phyloP scores from a whole-genome alignment of 108 stramenopile species.

The Skeletonema grethae region DNA sequence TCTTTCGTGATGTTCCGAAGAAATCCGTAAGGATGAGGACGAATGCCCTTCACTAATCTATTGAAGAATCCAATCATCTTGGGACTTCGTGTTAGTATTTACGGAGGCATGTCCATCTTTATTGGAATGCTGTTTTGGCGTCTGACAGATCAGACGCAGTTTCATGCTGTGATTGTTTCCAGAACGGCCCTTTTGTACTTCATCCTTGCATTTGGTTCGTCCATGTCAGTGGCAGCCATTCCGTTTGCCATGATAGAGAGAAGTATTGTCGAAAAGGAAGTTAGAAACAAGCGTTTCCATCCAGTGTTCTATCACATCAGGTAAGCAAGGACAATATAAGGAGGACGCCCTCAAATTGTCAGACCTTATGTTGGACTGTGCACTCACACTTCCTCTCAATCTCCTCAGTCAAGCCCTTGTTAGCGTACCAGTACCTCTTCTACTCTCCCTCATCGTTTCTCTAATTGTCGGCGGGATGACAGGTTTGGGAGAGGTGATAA shows the following conservation, averaged over 20 bases:
- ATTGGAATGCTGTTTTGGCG: slow-evolving; percentile 51
- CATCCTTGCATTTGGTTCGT: slow-evolving; percentile 66
- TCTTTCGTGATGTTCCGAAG: not conserved
- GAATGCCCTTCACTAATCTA: slow-evolving; percentile 53
- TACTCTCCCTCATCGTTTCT: slow-evolving; percentile 10
- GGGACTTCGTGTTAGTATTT: slow-evolving; percentile 59
- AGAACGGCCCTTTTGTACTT: slow-evolving; percentile 60
- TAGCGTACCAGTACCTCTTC: slow-evolving; percentile 11
- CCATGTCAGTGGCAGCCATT: slow-evolving; percentile 64
- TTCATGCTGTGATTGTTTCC: slow-evolving; percentile 31
- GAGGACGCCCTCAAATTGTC: too few relatives aligned
- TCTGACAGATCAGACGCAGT: slow-evolving; percentile 34
- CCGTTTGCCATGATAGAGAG: slow-evolving; percentile 72
- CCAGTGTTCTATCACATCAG: slow-evolving; percentile 21
- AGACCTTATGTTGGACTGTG: too few relatives aligned
- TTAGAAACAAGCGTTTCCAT: slow-evolving; percentile 40
- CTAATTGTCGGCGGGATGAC: slow-evolving; percentile 12
- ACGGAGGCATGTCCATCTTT: slow-evolving; percentile 42
- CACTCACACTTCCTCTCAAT: too few relatives aligned
- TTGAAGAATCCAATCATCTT: slow-evolving; percentile 63
- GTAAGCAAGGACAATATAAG: too few relatives aligned
- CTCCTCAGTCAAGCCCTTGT: slow-evolving; percentile 14
- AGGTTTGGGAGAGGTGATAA: not conserved
- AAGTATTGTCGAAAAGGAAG: slow-evolving; percentile 72
- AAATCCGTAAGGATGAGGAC: not conserved